These are phyloP conservation scores for Fusarium sp. DNA, from an alignment of 2,329 filamentous ascomycete species.

Conservation along the genomic window DNA sequence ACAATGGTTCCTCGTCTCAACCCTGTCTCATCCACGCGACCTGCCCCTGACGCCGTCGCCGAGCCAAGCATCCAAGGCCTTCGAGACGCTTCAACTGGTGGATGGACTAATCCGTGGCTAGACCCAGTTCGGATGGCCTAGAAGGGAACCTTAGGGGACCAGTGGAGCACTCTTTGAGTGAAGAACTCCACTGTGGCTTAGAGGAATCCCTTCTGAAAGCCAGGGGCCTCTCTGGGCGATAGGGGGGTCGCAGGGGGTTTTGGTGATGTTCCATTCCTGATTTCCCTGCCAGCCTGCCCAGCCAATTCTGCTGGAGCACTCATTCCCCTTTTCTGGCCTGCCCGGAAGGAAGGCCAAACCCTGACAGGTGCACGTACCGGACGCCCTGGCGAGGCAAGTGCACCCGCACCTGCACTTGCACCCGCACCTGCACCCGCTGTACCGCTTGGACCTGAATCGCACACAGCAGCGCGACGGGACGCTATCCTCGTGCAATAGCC, in stretches of 20 bases:
- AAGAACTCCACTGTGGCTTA: conserved; percentile 37
- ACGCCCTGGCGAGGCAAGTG: conserved; percentile 20
- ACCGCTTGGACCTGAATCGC: conserved; percentile 39
- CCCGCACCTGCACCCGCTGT: conserved; percentile 24
- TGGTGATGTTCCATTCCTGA: not conserved
- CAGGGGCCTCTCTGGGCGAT: conserved; percentile 12
- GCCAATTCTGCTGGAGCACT: not conserved
- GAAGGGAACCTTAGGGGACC: conserved; percentile 30
- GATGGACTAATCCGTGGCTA: conserved; percentile 27
- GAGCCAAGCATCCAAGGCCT: conserved; percentile 31
- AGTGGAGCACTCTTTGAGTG: conserved; percentile 27
- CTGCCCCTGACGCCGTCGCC: conserved; percentile 39
- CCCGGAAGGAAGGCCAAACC: conserved; percentile 8
- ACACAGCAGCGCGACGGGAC: conserved; percentile 36
- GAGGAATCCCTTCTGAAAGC: conserved; percentile 22
- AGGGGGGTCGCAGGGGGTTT: conserved; percentile 6
- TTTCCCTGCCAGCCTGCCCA: not conserved
- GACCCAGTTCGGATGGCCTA: conserved; percentile 25
- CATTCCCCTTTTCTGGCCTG: conserved; percentile 1
- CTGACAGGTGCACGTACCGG: not conserved
- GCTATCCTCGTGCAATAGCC: conserved; percentile 19
- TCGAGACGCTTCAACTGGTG: conserved; percentile 39
- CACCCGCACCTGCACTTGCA: conserved; percentile 28
- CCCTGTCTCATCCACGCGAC: conserved; percentile 41
- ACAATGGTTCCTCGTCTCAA: conserved; percentile 23